Percentiles rank a stretch among this genome's conserved stretches.
Evolutionary conservation across 345 rosid genomes (phyloP).

Genomic region (Aethionema arabicum): DNA sequence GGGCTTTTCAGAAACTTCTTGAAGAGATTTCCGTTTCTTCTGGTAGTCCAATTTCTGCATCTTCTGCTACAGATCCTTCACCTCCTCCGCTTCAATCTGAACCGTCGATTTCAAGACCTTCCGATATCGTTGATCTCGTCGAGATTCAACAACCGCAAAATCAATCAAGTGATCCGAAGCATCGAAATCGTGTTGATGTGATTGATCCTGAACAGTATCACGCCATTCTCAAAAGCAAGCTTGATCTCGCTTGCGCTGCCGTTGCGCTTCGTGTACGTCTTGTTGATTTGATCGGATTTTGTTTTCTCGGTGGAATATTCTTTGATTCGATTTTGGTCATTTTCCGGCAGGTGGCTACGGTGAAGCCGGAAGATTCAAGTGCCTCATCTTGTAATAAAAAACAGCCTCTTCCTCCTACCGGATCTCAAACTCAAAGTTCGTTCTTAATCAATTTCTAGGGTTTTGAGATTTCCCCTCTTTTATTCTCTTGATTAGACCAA

Average conservation of each 20-base stretch:
- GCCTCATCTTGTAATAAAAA: conserved; percentile 42
- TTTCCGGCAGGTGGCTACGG: conserved; percentile 43
- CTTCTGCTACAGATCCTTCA: conserved; percentile 33
- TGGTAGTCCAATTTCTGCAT: conserved; percentile 29
- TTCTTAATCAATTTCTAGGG: neutral
- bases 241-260: conserved; percentile 80
- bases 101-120: conserved; percentile 37
- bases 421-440: conserved; percentile 45
- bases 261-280: conserved; percentile 43
- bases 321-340: conserved; percentile 3
- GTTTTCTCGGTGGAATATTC: neutral
- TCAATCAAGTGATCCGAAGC: conserved; percentile 15
- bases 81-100: conserved; percentile 37
- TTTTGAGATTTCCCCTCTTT: no score
- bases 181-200: conserved; percentile 25
- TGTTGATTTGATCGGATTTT: neutral
- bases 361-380: conserved; percentile 58
- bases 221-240: conserved; percentile 68
- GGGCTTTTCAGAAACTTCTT: conserved; percentile 64
- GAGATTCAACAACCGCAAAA: conserved; percentile 42
- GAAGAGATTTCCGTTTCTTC: conserved; percentile 44
- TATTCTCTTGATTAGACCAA: no score
- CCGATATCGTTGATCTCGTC: conserved; percentile 44
- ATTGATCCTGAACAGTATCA: conserved; percentile 51
- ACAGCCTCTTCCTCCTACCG: conserved; percentile 29